Evolutionary conservation across 208 protist genomes (phyloP), one percentile per base, ranked within the genome.

Genomic region (Trypanosoma mega): DNA sequence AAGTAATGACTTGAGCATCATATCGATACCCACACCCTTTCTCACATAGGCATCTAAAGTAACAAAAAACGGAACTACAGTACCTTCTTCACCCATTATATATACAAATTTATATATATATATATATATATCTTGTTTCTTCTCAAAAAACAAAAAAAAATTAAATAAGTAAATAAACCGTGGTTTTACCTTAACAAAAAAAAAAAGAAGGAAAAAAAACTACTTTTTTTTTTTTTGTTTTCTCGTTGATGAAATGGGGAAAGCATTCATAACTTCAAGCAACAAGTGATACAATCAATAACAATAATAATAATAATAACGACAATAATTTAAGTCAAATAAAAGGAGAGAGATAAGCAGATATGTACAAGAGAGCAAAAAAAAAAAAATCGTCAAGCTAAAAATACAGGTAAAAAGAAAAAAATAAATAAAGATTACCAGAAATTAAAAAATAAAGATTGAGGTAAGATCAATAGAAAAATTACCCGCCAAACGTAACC

Each of bases 21-120:
- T 86, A 64, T 96, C 90, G 14, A 92, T 55, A 27, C 90, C 86
- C 14, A 91, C 80, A 16, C 85, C 85, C 53, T 89, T 92, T 50
- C 72, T 77, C 37, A 87, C 68, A 52, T 87, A 92, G 29, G 69
- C 72, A 47, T 63, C 73, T 59, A 92, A 50, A 14, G 82, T 63
- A 23, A 68, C 73, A 50, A 88, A 55, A 24, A 85, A 59, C 3
- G 83, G 59, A 49, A 72, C 50, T n/a, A 43, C 33, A 54, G 27
- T 23, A 12, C 34, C 34, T 12, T 39, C 12, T 16, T 39, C 34
- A 12, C 34, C 12, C 34, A 39, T 39, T 12, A 12, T 16, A 12
- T 39, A 6, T 39, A 6, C 16, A 68, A 4, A 62, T n/a, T n/a
- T n/a, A n/a, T n/a, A n/a, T n/a, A n/a, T n/a, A n/a, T n/a, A n/a